These are phyloP conservation scores for Rhizophagus clarus DNA, from an alignment of 192 early-diverging fungal species.

Conservation along the genomic window DNA sequence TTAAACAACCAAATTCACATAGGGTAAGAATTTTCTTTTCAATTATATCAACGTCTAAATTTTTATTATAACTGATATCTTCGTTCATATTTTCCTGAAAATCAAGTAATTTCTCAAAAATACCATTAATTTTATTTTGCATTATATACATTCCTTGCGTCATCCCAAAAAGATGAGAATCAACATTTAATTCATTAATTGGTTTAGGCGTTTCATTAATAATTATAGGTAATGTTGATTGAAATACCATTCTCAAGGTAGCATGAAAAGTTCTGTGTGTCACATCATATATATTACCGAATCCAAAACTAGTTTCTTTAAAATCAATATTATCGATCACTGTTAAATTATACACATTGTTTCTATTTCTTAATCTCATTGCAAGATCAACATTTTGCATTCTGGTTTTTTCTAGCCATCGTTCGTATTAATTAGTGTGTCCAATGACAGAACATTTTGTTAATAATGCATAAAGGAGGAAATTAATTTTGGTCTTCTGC, in stretches of 20 bases:
- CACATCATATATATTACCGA: conserved; percentile 4
- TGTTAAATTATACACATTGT: background rate
- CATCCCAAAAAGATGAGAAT: background rate
- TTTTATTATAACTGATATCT: background rate
- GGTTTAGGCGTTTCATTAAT: background rate
- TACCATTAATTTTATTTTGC: no score
- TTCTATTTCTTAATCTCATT: background rate
- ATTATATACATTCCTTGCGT: background rate
- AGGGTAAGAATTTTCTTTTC: background rate
- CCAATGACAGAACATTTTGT: background rate
- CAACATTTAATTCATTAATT: background rate
- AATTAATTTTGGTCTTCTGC: conserved; percentile 6
- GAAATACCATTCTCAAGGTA: background rate
- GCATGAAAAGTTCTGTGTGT: background rate
- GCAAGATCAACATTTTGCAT: background rate
- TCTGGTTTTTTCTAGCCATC: background rate
- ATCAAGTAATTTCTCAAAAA: no score
- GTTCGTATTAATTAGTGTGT: background rate
- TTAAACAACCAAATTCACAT: background rate
- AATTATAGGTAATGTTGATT: background rate
- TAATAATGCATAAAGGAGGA: background rate
- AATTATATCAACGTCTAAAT: background rate
- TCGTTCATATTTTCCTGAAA: background rate
- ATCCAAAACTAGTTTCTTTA: background rate
- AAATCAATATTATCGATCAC: background rate